These are phyloP conservation scores for Hypoxylon sp. DNA, from an alignment of 2,329 filamentous ascomycete genomes.

Conservation along the genomic window DNA sequence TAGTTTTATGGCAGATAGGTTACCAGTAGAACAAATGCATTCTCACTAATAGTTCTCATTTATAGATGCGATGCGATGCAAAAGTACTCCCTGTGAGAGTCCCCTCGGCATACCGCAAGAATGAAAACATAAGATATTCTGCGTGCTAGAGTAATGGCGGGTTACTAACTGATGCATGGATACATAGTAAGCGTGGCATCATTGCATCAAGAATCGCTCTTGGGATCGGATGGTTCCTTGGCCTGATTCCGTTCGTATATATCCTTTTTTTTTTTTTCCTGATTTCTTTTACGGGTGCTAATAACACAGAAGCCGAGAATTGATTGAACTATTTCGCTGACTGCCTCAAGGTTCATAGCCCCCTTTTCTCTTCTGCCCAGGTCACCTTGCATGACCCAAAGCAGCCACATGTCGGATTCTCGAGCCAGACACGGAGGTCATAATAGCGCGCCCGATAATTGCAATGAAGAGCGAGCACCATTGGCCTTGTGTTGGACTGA, in stretches of 20 bases:
- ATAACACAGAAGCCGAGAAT: constrained; percentile 34
- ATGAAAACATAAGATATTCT: background rate
- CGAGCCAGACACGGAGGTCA: constrained; percentile 18
- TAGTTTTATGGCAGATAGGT: background rate
- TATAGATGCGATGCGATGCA: constrained; percentile 6
- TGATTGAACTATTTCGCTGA: constrained; percentile 14
- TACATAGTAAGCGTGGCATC: constrained; percentile 9
- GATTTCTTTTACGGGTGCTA: constrained; percentile 31
- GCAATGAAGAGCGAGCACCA: constrained; percentile 10
- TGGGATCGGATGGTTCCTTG: constrained; percentile 4
- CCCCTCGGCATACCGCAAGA: constrained; percentile 3
- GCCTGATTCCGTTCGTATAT: constrained; percentile 17
- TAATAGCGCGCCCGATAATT: constrained; percentile 11
- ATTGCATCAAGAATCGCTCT: constrained; percentile 11
- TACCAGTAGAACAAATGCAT: background rate
- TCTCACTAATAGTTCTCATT: constrained; percentile 2
- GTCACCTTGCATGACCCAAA: constrained; percentile 17
- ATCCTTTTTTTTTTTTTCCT: constrained; percentile 24
- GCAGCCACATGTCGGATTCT: constrained; percentile 16
- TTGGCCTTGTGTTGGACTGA: constrained; percentile 8
- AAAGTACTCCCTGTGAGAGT: constrained; percentile 9
- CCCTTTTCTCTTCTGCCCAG: constrained; percentile 18
- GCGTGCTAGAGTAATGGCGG: background rate
- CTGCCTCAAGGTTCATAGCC: constrained; percentile 12
- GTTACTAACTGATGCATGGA: background rate